Base-by-base conservation (phyloP, 2,329 filamentous ascomycete genomes). In the Alternaria sp. region DNA sequence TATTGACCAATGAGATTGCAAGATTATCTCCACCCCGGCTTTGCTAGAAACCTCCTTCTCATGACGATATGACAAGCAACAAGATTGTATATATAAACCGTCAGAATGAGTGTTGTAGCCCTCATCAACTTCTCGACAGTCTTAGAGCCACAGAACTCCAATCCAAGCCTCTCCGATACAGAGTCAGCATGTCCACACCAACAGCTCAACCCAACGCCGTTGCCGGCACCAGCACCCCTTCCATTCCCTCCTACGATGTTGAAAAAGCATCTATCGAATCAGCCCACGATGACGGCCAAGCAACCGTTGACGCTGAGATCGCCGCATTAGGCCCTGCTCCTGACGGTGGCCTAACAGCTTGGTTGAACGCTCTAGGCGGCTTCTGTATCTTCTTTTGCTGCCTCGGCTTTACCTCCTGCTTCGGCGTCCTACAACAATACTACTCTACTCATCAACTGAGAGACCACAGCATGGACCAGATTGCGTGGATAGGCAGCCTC, bases 351-450 rank as follows among this genome's bases (percentile, higher is more conserved):
- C 61, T 58, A 28, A 54, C 58, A 45, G 79, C 79, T 26, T 79
- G 77, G 75, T 63, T 76, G 3, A 77, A 79, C 18, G 77, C 76
- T 14, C 44, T 75, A 3, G 79, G 76, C 3, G 69, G 74, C 28
- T 78, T 71, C 43, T 75, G 68, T 46, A 70, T 71, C 43, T 67
- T 77, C 43, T 76, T 81, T 71, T 76, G 69, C 61, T 72, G 71
- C 57, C 76, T 81, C 45, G 79, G 80, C 6, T 82, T 80, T 73
- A 75, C 80, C 15, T 81, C 79, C 55, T 65, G 76, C 57, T 80
- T 82, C 49, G 81, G 81, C 21, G 76, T 82, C 1, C 82, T 83
- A 23, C 79, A 84, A 58, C 74, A 80, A 12, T 84, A 84, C 73
- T 84, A 84, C 65, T 67, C 78, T 25, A 74, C 66, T 0, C 77